Evolutionary conservation across 2,329 filamentous ascomycete species (phyloP).

Genomic region (Cladosporium sp.): DNA sequence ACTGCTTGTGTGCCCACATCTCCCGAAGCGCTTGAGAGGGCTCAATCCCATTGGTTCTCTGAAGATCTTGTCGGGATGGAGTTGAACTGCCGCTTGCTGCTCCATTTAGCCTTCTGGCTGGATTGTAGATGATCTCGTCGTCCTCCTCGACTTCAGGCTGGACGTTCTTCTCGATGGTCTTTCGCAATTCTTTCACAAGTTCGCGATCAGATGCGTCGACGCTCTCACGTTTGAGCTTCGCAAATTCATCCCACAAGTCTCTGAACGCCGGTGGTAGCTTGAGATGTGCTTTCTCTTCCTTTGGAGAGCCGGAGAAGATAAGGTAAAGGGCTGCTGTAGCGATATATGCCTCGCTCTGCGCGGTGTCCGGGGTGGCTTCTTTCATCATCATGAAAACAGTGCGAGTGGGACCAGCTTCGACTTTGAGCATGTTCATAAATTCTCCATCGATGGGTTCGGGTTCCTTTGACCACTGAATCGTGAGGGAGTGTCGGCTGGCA

Average conservation of each 20-base stretch:
- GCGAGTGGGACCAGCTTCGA: conserved; percentile 49
- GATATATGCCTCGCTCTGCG: conserved; percentile 84
- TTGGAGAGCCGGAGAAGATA: conserved; percentile 72
- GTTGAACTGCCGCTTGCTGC: conserved; percentile 35
- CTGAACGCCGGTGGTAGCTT: conserved; percentile 78
- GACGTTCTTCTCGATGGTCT: conserved; percentile 57
- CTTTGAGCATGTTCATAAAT: conserved; percentile 36
- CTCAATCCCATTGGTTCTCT: conserved; percentile 17
- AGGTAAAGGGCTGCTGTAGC: conserved; percentile 81
- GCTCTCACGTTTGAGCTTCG: conserved; percentile 67
- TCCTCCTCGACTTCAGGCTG: conserved; percentile 60
- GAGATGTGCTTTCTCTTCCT: conserved; percentile 82
- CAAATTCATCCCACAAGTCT: conserved; percentile 80
- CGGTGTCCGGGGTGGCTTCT: conserved; percentile 70
- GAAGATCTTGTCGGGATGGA: conserved; percentile 29
- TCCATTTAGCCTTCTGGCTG: conserved; percentile 51
- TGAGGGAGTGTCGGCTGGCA: conserved; percentile 72
- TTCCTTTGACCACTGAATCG: conserved; percentile 75
- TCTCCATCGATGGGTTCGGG: conserved; percentile 55
- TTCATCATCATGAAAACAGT: conserved; percentile 71
- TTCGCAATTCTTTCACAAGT: conserved; percentile 66
- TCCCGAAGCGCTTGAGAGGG: conserved; percentile 47
- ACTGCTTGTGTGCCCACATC: conserved; percentile 54
- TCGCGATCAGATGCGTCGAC: conserved; percentile 70
- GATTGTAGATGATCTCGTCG: conserved; percentile 66